Base-by-base conservation (phyloP, 1,139 yeast genomes). In the Protomyces arabidopsidicola region DNA sequence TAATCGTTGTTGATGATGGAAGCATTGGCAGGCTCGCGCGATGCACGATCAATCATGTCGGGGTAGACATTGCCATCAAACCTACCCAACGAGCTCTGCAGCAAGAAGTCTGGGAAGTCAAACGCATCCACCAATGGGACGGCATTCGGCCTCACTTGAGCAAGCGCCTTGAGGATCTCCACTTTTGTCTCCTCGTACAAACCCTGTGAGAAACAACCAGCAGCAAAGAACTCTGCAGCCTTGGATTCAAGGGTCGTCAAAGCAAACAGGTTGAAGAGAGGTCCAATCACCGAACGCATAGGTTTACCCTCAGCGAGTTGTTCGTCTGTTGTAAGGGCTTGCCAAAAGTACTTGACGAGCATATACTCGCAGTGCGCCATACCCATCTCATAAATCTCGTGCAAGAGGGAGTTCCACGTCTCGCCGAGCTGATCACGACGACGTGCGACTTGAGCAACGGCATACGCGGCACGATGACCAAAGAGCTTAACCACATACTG, bases 111-210 rank as follows among this genome's bases (percentile, higher is more conserved):
- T 45, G 91, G 84, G 72, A 88, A 81, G 77, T 87, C 86, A 82
- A 91, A 91, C 4, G 96, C 82, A 76, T 91, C 98, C 14, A 96
- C 88, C 70, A 88, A 80, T 20, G 89, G 88, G 73, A 90, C 84
- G 65, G 86, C 64, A 20, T 60, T 55, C n/a, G 64, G 64, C 27
- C 64, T 53, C 14, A 60, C 55, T 35, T 48, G 52, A 12, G 55
- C 52, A 1, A 60, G 64, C 16, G 51, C 35, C 18, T 24, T 34
- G 39, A 60, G 53, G 14, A 55, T 53, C 54, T 54, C 55, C 55
- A 39, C 55, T 53, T 55, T 54, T 22, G 53, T 53, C 38, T 55
- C 58, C 27, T 50, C 56, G 34, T 52, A 54, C 18, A 35, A 16
- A n/a, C 53, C 60, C 36, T 51, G 60, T 36, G 42, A 35, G 50